Evolutionary conservation across 2,329 filamentous ascomycete genomes (phyloP), one percentile per base, ranked within the genome.

Genomic region (Venturiaceae sp.): DNA sequence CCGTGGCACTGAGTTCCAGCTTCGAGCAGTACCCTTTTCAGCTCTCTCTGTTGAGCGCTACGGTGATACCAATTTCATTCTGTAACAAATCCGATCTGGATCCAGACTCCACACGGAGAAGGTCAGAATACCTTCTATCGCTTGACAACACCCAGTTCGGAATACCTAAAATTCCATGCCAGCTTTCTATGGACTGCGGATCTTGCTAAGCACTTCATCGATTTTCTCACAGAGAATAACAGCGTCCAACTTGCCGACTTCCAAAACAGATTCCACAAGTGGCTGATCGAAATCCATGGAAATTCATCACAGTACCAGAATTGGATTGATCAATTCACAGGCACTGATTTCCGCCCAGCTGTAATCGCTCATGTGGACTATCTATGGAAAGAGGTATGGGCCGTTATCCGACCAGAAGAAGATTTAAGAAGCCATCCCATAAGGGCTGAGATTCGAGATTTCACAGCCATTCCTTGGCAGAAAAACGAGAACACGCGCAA

Each of bases 181-280:
- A 77, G 81, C 0, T 92, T 90, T 61, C 60, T 84, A 0, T 94
- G 88, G 88, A 69, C 92, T 1, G 85, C 83, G 0, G 79, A 86
- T 57, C 73, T 94, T 0, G 77, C 80, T 0, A 92, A 92, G 66
- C 83, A 90, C 64, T 79, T 87, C 21, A 76, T 91, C 1, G 86
- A 91, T 61, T 94, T 80, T 62, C 74, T 87, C 53, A 63, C 68
- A 1, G 60, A 64, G 1, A 53, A 67, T 3, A 56, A 62, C 1
- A 63, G 67, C 9, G 32, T 37, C 26, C 36, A 55, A 4, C 73
- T 91, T 0, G 57, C 72, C 2, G 71, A 83, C 55, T 92, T 94
- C 62, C 73, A 75, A 7, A 59, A 60, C 0, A 64, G 74, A 0
- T 94, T 94, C 62, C 68, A 71, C 32, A 57, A 60, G 0, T 90